phyloP scores from a whole-genome alignment of 2,329 filamentous ascomycete genomes.

The Penicillium palitans region DNA sequence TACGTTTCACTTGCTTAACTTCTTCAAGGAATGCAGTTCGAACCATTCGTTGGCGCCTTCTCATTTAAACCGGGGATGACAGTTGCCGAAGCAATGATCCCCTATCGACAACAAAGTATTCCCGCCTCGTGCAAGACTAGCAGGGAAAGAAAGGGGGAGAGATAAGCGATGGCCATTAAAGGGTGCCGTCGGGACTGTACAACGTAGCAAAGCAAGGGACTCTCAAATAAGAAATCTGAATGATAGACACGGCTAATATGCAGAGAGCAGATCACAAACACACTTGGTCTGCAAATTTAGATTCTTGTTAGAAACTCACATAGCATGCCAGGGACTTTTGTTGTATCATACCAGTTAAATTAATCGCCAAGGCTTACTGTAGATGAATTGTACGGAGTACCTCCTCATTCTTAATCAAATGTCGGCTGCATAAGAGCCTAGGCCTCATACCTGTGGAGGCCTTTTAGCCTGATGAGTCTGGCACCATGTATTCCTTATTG shows the following conservation, averaged over 20 bases:
- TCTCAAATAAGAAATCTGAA: constrained; percentile 15
- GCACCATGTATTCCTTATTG: constrained; percentile 5
- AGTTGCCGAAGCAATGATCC: constrained; percentile 13
- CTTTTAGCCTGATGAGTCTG: constrained; percentile 11
- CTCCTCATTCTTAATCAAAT: constrained; percentile 10
- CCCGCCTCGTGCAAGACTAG: constrained; percentile 11
- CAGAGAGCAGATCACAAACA: constrained; percentile 19
- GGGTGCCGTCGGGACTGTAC: constrained; percentile 15
- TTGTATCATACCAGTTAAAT: constrained; percentile 2
- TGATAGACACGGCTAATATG: constrained; percentile 19
- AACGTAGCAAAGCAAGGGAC: constrained; percentile 21
- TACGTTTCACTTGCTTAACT: neutral
- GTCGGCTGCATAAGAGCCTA: neutral
- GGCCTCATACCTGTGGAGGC: neutral
- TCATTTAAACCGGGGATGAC: constrained; percentile 2
- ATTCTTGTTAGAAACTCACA: constrained; percentile 6
- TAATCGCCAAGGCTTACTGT: neutral
- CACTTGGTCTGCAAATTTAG: constrained; percentile 2
- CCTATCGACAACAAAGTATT: constrained; percentile 11
- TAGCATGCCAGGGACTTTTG: constrained; percentile 20
- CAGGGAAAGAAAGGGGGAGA: constrained; percentile 6
- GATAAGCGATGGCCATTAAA: constrained; percentile 7
- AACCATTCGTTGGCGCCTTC: constrained; percentile 3
- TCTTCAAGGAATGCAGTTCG: constrained; percentile 5
- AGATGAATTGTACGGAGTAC: neutral